These are phyloP conservation scores for Picea abies DNA, from an alignment of 83 land plant genomes.

Conservation along the genomic window DNA sequence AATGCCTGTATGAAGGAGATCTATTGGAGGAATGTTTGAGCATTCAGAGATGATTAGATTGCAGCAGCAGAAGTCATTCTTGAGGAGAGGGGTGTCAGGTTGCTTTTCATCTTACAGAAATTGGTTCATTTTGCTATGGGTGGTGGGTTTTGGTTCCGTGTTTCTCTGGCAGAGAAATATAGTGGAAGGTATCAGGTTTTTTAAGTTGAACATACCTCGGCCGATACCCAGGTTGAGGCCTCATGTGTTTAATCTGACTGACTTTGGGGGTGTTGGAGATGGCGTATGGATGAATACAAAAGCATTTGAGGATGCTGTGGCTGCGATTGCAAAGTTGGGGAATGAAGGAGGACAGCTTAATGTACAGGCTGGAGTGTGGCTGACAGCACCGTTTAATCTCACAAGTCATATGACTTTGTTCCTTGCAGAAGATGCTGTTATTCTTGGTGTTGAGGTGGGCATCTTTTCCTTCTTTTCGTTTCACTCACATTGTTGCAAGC, in stretches of 20 bases:
- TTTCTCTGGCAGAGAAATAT: constrained; percentile 62
- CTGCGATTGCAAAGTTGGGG: constrained; percentile 44
- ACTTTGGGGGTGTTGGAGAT: constrained; percentile 93
- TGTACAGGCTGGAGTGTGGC: constrained; percentile 86
- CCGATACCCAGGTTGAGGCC: constrained; percentile 65
- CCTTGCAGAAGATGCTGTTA: constrained; percentile 80
- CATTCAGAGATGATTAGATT: background rate
- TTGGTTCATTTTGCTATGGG: constrained; percentile 49
- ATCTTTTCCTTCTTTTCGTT: background rate
- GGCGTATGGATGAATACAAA: constrained; percentile 79
- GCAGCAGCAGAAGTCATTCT: constrained; percentile 24
- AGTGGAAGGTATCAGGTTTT: constrained; percentile 27
- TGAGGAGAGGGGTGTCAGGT: constrained; percentile 28
- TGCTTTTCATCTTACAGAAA: constrained; percentile 29
- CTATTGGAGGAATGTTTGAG: background rate
- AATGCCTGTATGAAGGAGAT: no score
- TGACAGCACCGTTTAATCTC: constrained; percentile 92
- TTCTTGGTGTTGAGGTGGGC: constrained; percentile 70
- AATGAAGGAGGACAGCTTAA: constrained; percentile 88
- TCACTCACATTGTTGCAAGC: background rate
- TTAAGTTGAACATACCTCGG: constrained; percentile 23
- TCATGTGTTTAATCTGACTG: constrained; percentile 79
- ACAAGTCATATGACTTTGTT: constrained; percentile 95
- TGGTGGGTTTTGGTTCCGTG: constrained; percentile 42
- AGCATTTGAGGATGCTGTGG: constrained; percentile 89